Base-by-base conservation (phyloP, 2,329 filamentous ascomycete genomes). In the Fusarium tupiense region DNA sequence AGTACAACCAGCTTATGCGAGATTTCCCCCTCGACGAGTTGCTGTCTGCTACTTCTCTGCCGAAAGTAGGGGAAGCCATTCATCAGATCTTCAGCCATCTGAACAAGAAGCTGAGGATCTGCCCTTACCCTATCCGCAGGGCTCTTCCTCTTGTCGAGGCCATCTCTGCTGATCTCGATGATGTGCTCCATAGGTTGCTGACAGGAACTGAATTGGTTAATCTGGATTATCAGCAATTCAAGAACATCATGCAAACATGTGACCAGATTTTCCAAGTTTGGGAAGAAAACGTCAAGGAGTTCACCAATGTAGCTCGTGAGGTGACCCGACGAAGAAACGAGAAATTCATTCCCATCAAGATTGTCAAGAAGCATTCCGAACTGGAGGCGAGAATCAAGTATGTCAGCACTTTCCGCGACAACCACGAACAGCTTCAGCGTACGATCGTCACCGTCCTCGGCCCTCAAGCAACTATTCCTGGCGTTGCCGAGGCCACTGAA, bases 301-400 rank as follows among this genome's bases (percentile, higher is more conserved):
- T 99, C 80, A 98, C 96, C 22, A 98, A 98, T 76, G 94, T 98
- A 73, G 96, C 96, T 40, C 94, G 96, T 84, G 97, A 99, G 80
- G 95, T 97, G 12, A 98, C 94, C 7, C 91, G 96, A 74, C 93
- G 95, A 77, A 91, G 96, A 76, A 97, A 98, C 79, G 97, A 98
- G 83, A 98, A 97, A 82, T 99, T 99, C 82, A 98, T 99, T 74
- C 95, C 96, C 9, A 98, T 99, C 86, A 98, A 98, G 85, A 95
- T 99, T 81, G 90, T 88, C 74, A 93, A 95, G 70, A 93, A 94
- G 77, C 96, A 99, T 81, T 92, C 91, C 44, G 93, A 96, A 81
- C 93, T 96, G 33, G 95, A 98, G 83, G 92, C 96, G 72, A 91
- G 96, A 49, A 88, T 99, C 76, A 95, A 94, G 79, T 99, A 99